Base-by-base conservation (phyloP, 225 moss, liverwort and hornwort genomes). In the Physcomitrellopsis africana region DNA sequence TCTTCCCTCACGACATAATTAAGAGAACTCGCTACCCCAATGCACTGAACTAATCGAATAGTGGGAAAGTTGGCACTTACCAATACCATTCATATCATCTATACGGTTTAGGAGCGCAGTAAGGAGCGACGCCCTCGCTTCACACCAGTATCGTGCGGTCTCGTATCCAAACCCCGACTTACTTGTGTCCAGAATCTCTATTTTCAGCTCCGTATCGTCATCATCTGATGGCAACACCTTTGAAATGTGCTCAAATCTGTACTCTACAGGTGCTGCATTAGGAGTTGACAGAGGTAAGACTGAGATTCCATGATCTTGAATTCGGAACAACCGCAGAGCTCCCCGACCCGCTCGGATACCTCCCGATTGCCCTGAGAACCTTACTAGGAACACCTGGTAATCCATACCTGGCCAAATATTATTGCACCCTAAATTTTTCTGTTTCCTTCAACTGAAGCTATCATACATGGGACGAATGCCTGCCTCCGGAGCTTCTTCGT, bases 51-150 rank as follows among this genome's bases (percentile, higher is more conserved):
- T 10, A 48, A 66, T 61, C 8, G 19, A 56, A 59, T 59, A 56
- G 43, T 22, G 57, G 1, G 41, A 3, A 12, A 66, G 4, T 20
- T 19, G 8, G 15, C 13, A 18, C 72, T 19, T 70, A 89, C 89
- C 89, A 27, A 89, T 79, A 76, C 89, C 81, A 41, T 89, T 89
- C 70, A 89, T 60, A 65, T 89, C 89, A 63, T 89, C 89, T 67
- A 86, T 37, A 32, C 81, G 85, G 67, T 89, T 89, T 47, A 89
- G 67, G 9, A 89, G 76, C 16, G 89, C 86, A 51, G 89, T 89
- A 15, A 89, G 68, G 44, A 89, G 71, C 3, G 86, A 78, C 7
- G 79, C 46, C 49, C 89, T 70, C 10, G 89, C 86, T 68, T 89
- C 89, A 65, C 89, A 89, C 64, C 63, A 81, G 47, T 83, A 72